Base-by-base conservation (phyloP, 352 stramenopile species). In the Pythium monospermum region DNA sequence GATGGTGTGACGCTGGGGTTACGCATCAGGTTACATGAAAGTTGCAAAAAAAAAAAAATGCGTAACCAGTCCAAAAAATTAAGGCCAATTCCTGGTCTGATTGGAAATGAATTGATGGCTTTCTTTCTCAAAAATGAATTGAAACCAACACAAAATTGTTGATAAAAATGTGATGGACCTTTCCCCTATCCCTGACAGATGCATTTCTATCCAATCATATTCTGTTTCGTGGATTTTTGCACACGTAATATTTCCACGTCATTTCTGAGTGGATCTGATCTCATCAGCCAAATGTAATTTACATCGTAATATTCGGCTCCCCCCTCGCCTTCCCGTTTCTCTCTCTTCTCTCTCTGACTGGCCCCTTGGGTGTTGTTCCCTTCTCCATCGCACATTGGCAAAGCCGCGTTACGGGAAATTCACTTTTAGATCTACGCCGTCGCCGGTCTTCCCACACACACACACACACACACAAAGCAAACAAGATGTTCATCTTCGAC, bases 401-500 rank as follows among this genome's bases (percentile, higher is more conserved):
- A 42, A 37, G 32, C 23, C 37, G 53, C 43, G 35, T 53, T 39
- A 57, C 31, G 41, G 49, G 48, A 57, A 45, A 37, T 49, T 47
- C 46, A 57, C 49, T 61, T 63, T 57, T 63, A 63, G 55, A 63
- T 63, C 43, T 25, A n/a, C 30, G 28, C 40, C 13, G 25, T 41
- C 22, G 11, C 32, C 45, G 25, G 7, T 43, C 28, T 16, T 26
- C 16, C 44, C 35, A 46, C n/a, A n/a, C n/a, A n/a, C n/a, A 35
- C 57, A 13, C 37, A 26, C 50, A 25, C 26, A 31, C 39, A 23
- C 38, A 11, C 12, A 39, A 37, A 64, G 11, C 48, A 28, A 23
- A 12, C 25, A 41, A 30, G 35, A 98, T 98, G 91, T 97, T 97
- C 70, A 70, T 97, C 53, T 88, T 97, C 40, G 91, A 98, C 68